Conservation (phyloP, 768 basidiomycete genomes). For the Lepiota venenata region DNA sequence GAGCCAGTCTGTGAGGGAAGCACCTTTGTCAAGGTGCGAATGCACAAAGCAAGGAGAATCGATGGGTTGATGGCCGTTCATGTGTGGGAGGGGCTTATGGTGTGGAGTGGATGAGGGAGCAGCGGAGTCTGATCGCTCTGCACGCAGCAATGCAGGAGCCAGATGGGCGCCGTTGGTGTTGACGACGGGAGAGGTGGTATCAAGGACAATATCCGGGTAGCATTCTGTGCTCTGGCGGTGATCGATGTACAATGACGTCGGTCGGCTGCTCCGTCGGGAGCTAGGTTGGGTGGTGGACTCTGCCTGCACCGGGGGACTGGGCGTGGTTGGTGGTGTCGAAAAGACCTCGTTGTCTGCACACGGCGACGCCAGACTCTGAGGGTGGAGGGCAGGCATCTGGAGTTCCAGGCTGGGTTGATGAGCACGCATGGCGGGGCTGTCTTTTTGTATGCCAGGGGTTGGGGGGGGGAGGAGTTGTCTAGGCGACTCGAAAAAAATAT, state of each 20-base stretch:
- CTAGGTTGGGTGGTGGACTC: constrained; percentile 22
- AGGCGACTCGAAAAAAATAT: constrained; percentile 1
- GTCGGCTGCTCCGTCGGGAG: constrained; percentile 40
- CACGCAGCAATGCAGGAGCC: constrained; percentile 5
- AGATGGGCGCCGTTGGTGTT: constrained; percentile 13
- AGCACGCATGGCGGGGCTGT: not conserved
- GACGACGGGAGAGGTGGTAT: constrained; percentile 30
- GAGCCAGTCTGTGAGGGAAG: constrained; percentile 76
- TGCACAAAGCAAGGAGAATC: constrained; percentile 92
- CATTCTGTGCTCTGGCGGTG: constrained; percentile 30
- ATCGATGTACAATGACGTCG: constrained; percentile 42
- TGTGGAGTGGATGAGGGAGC: constrained; percentile 16
- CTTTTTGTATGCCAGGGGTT: not conserved
- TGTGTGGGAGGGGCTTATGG: constrained; percentile 18
- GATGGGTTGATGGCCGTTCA: constrained; percentile 30
- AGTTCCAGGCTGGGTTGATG: not conserved
- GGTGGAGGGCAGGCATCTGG: not conserved
- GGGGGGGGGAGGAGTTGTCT: not conserved
- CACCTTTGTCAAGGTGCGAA: constrained; percentile 82
- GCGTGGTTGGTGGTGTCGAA: constrained; percentile 41
- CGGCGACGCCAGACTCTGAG: constrained; percentile 25
- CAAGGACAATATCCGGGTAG: constrained; percentile 41
- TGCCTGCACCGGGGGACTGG: constrained; percentile 18
- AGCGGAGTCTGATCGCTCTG: constrained; percentile 16
- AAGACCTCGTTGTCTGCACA: constrained; percentile 30